Base-by-base conservation (phyloP, 2,329 filamentous ascomycete species). In the Rutstroemia sp. region DNA sequence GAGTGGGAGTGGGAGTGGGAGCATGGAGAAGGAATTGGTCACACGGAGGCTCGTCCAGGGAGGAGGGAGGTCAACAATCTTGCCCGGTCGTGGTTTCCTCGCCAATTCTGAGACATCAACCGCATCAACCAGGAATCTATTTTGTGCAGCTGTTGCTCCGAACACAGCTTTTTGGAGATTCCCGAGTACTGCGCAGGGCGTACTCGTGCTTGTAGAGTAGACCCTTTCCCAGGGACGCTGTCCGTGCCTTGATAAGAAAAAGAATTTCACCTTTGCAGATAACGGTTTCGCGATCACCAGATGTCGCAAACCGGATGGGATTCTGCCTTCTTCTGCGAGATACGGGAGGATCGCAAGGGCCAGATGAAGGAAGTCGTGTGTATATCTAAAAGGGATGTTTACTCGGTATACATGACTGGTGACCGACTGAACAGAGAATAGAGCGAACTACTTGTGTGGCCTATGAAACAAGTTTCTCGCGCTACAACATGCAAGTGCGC, bases 31-130 rank as follows among this genome's bases (percentile, higher is more conserved):
- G 39, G 30, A 37, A 39, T 38, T 38, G 49, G 30, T 38, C 49
- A 51, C 49, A 51, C 12, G 49, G 49, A 51, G 49, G 23, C 38
- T 51, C 12, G 14, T 39, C n/a, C n/a, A 54, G 54, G 23, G 23
- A 23, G 42, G n/a, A 45, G 42, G 42, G n/a, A 45, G 10, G 42
- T 45, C n/a, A 45, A 45, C 19, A 45, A 45, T 45, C 42, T 45
- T 45, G 14, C 10, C 19, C 12, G 19, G 42, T 12, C 19, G n/a
- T 12, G 42, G 42, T 45, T 45, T 23, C 42, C 42, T 62, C 53
- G 58, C 57, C 57, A 58, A 54, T 56, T 48, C 59, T 62, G 62
- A 64, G 61, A 64, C 62, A 61, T 27, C 53, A 30, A 30, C 27
- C 27, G 9, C 27, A 30, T 30, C 10, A 27, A 55, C 49, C 50